Percentiles rank a stretch among this genome's conserved stretches.
Evolutionary conservation across 306 rosid species (phyloP).

Genomic region (Corylus americana): DNA sequence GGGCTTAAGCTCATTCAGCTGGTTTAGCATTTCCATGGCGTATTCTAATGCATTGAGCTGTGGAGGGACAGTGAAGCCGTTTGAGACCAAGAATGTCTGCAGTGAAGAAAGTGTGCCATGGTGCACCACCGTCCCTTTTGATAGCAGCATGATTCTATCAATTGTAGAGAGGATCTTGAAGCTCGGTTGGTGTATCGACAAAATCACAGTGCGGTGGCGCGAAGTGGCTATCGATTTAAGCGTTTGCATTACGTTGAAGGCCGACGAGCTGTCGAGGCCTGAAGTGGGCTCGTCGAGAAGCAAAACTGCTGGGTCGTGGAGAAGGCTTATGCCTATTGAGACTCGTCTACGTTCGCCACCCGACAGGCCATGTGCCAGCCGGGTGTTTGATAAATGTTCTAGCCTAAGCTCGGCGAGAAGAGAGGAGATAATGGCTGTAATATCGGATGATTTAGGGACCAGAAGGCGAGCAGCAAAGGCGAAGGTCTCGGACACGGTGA

Average conservation of each 20-base stretch:
- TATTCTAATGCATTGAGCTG: conserved; percentile 90
- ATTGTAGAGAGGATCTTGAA: conserved; percentile 74
- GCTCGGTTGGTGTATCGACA: conserved; percentile 93
- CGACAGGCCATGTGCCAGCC: conserved; percentile 65
- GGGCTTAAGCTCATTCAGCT: conserved; percentile 39
- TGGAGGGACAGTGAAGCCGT: conserved; percentile 75
- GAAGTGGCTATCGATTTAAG: conserved; percentile 65
- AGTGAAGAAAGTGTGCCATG: conserved; percentile 72
- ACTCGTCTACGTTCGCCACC: conserved; percentile 86
- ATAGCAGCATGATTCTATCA: conserved; percentile 61
- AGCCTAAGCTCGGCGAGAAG: conserved; percentile 65
- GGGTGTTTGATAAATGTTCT: conserved; percentile 57
- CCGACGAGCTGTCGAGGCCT: conserved; percentile 79
- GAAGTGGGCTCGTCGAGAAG: conserved; percentile 97
- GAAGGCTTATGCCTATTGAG: conserved; percentile 79
- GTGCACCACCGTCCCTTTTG: conserved; percentile 69
- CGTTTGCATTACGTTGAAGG: conserved; percentile 78
- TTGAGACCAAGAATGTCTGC: conserved; percentile 48
- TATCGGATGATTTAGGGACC: conserved; percentile 44
- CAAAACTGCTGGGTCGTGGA: conserved; percentile 78
- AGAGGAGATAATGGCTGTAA: conserved; percentile 42
- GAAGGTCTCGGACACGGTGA: conserved; percentile 86
- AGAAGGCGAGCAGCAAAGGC: conserved; percentile 75
- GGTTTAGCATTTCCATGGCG: conserved; percentile 73
- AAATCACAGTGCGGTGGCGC: conserved; percentile 62